Evolutionary conservation across 2,329 filamentous ascomycete species (phyloP), one percentile per base, ranked within the genome.

Genomic region (Zalaria obscura): DNA sequence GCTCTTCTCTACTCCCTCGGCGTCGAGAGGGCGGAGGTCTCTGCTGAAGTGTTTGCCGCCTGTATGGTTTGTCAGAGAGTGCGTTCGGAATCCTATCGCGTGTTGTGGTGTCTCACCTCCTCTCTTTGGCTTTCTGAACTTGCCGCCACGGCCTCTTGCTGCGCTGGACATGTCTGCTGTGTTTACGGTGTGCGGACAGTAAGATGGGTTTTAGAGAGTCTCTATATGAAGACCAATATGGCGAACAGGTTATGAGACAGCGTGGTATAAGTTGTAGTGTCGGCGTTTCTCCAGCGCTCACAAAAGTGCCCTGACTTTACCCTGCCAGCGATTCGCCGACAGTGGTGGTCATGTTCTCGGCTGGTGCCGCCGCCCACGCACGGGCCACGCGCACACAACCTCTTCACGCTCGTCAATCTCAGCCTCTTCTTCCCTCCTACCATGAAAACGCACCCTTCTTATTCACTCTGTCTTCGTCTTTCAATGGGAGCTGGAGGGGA

Each of bases 21-120:
- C 80, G 56, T 95, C 88, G 55, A 91, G 67, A 18, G 88, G 88
- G 61, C 84, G 80, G 37, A 96, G 78, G 61, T 95, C 80, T 50
- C 86, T 82, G 51, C 88, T 95, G 68, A 93, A 98, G 58, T 93
- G 81, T 66, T 95, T 94, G 57, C 91, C 91, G 48, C 88, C 88
- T 94, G 43, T 4, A 25, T 49, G 25, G 27, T 25, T 35, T 27
- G 27, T 25, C 35, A 52, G 36, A 52, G 52, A 55, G 35, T 48
- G 43, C 41, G 34, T 25, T 8, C 38, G 10, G 11, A 26, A 35
- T 44, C 37, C 43, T 41, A 11, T 5, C 9, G 27, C 32, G 35
- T 5, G 26, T 4, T 18, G 31, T 25, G 11, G 26, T 29, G 3
- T 55, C 73, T 53, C 66, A 89, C 89, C 88, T 73, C 89, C 89